Conservation (phyloP, 2,329 filamentous ascomycete species). For the Myriosclerotinia duriaeana region DNA sequence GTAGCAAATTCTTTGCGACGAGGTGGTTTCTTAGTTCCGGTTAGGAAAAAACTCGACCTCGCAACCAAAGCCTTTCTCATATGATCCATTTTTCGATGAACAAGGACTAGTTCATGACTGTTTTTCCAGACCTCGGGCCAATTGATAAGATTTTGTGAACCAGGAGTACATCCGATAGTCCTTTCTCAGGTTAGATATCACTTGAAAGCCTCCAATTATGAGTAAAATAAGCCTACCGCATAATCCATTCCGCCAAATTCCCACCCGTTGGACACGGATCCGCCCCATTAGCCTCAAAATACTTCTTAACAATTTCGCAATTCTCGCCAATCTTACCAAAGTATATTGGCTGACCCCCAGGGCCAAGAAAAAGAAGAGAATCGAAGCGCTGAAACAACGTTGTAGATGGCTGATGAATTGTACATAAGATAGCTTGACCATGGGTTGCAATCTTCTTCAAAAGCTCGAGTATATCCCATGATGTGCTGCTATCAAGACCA, state of each 20-base stretch:
- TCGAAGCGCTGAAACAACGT: slow-evolving; percentile 92
- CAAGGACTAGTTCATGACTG: slow-evolving; percentile 48
- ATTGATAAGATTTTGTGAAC: slow-evolving; percentile 59
- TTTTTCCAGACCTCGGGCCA: slow-evolving; percentile 62
- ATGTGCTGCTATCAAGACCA: slow-evolving; percentile 87
- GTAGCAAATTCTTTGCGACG: slow-evolving; percentile 61
- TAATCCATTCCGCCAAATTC: slow-evolving; percentile 83
- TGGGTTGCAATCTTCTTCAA: slow-evolving; percentile 85
- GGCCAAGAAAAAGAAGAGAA: slow-evolving; percentile 72
- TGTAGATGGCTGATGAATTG: slow-evolving; percentile 90
- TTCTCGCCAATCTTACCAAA: slow-evolving; percentile 76
- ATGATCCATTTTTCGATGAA: slow-evolving; percentile 50
- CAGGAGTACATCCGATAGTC: slow-evolving; percentile 57
- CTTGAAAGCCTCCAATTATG: not conserved
- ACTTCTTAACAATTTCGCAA: slow-evolving; percentile 64
- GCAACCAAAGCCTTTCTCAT: slow-evolving; percentile 44
- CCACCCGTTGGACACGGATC: slow-evolving; percentile 62
- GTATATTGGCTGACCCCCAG: slow-evolving; percentile 75
- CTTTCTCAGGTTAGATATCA: slow-evolving; percentile 1
- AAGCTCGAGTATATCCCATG: slow-evolving; percentile 85
- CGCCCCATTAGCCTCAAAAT: slow-evolving; percentile 73
- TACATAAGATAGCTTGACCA: slow-evolving; percentile 88
- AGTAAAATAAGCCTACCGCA: slow-evolving; percentile 41
- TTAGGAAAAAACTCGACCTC: slow-evolving; percentile 34
- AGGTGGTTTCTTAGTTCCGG: slow-evolving; percentile 46